These are phyloP conservation scores for Fraxinus anomala DNA, from an alignment of 257 asterid genomes.

Conservation along the genomic window DNA sequence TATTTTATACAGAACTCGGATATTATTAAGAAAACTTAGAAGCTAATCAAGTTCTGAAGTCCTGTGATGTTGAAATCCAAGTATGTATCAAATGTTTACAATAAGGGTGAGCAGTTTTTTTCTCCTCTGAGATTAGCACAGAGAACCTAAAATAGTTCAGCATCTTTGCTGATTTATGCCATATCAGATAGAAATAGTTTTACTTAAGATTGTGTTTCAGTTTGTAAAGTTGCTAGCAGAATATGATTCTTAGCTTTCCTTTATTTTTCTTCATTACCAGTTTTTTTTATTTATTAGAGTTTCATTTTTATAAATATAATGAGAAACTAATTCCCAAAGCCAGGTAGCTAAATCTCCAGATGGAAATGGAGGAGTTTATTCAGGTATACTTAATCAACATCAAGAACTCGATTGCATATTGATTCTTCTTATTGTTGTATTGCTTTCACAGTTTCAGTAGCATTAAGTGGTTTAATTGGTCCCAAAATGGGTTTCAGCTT, in stretches of 20 bases:
- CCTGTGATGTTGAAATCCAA: constrained; percentile 1
- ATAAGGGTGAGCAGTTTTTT: constrained; percentile 6
- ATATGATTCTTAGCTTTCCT: constrained; percentile 1
- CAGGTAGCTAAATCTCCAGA: constrained; percentile 99
- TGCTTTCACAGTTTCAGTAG: constrained; percentile 3
- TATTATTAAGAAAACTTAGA: background rate
- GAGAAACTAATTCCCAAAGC: constrained; percentile 39
- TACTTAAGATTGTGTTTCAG: constrained; percentile 13
- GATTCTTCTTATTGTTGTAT: background rate
- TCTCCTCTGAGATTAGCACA: background rate
- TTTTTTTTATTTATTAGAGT: background rate
- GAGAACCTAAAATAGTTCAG: constrained; percentile 1
- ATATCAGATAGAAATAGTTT: background rate
- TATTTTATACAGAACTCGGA: background rate
- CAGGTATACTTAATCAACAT: constrained; percentile 52
- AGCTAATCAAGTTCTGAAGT: too few relatives aligned
- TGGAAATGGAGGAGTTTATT: constrained; percentile 95
- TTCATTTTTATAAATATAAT: constrained; percentile 17
- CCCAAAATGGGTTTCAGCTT: constrained; percentile 51
- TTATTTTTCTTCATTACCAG: constrained; percentile 1
- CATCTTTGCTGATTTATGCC: background rate
- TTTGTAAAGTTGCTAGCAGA: constrained; percentile 1
- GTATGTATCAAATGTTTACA: background rate
- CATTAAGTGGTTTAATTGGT: background rate
- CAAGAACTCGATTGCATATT: constrained; percentile 21